A percentile compares a stretch with the other conserved stretches of the same genome.
phyloP scores from a whole-genome alignment of 2,329 filamentous ascomycete species.

The Exophiala oligosperma region DNA sequence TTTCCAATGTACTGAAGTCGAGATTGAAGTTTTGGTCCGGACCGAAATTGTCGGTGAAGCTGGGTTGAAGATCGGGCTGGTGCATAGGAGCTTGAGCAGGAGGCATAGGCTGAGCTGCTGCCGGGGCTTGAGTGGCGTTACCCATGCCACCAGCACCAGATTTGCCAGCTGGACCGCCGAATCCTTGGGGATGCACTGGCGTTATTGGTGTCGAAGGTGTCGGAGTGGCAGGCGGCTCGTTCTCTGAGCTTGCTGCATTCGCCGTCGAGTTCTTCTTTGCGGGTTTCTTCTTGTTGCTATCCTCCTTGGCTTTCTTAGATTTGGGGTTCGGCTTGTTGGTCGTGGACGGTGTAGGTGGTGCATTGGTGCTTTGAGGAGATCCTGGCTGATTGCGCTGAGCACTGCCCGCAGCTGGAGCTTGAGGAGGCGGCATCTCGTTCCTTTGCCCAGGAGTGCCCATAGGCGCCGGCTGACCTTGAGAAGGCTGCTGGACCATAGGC shows the following conservation, averaged over 20 bases:
- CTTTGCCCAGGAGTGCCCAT: slow-evolving; percentile 60
- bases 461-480: slow-evolving; percentile 42
- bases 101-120: slow-evolving; percentile 34
- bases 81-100: slow-evolving; percentile 29
- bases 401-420: slow-evolving; percentile 44
- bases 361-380: slow-evolving; percentile 47
- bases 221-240: slow-evolving; percentile 48
- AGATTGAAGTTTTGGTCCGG: slow-evolving; percentile 19
- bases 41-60: slow-evolving; percentile 21
- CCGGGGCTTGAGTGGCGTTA: slow-evolving; percentile 37
- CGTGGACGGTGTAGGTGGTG: slow-evolving; percentile 63
- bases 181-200: slow-evolving; percentile 48
- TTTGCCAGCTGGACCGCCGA: slow-evolving; percentile 39
- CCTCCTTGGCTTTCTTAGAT: slow-evolving; percentile 58
- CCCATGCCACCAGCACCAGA: slow-evolving; percentile 33
- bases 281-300: slow-evolving; percentile 46
- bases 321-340: slow-evolving; percentile 61
- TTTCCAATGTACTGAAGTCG: slow-evolving; percentile 45
- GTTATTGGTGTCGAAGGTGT: slow-evolving; percentile 52
- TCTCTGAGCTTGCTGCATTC: slow-evolving; percentile 46
- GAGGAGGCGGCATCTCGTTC: slow-evolving; percentile 53
- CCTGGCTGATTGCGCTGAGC: slow-evolving; percentile 43
- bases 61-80: slow-evolving; percentile 28
- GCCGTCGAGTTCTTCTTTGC: slow-evolving; percentile 44
- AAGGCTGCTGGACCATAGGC: slow-evolving; percentile 51